Base-by-base conservation (phyloP, 1,284 basidiomycete species). In the Cryptococcus amylolentus region DNA sequence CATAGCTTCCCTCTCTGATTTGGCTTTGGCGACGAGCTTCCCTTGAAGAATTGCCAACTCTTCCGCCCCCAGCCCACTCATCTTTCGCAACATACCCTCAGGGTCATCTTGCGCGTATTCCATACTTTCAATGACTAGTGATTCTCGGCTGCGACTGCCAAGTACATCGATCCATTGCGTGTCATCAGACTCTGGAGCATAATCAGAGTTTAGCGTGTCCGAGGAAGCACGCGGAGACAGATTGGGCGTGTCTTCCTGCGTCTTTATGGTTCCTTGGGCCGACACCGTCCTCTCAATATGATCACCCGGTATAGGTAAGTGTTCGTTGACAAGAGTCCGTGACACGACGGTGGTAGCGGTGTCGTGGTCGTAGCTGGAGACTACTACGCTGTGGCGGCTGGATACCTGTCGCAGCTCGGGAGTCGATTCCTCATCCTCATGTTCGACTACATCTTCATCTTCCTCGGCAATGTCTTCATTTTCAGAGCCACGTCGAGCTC, bases 11-110 rank as follows among this genome's bases (percentile, higher is more conserved):
- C 73, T 52, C 49, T 76, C 73, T 18, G 47, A 44, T 45, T 67
- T 69, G 4, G 73, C 73, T 52, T 69, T 71, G 13, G 59, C 53
- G 10, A 76, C 71, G 18, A 76, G 57, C 16, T 65, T 66, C 9
- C 51, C 62, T 54, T 76, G 73, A 50, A 76, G 57, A 16, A 57
- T 18, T 8, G 58, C 52, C 53, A 74, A 49, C 26, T 73, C 70
- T 14, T 68, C 69, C 49, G 61, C 61, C n/a, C 67, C 67, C 40
- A 76, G 35, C 9, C 71, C 71, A 48, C 65, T 68, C 47, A 64
- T 46, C 39, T 66, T 61, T 39, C 56, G 50, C 26, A 72, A 54
- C 10, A 65, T 54, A n/a, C 67, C 45, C 61, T 40, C 48, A 23
- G 45, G 45, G 14, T 46, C 26, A n/a, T 42, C 20, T 5, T 18